These are phyloP conservation scores for Clavaria fumosa DNA, from an alignment of 768 basidiomycete genomes.

Conservation along the genomic window DNA sequence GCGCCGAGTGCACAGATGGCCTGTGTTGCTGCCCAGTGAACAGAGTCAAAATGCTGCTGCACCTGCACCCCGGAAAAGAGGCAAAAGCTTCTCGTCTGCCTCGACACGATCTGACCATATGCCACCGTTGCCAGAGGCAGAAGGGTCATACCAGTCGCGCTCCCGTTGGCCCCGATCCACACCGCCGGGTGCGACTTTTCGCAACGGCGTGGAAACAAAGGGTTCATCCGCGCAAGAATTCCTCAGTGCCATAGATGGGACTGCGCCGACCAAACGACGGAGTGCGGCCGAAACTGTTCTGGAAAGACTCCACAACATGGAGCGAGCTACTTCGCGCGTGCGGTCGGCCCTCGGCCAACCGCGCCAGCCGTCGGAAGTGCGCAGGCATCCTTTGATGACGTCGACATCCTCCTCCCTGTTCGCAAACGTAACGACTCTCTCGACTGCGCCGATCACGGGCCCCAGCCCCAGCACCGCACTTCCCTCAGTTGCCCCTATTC, in stretches of 20 bases:
- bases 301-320: constrained; percentile 45
- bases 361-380: constrained; percentile 10
- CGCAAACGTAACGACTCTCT: too few relatives aligned
- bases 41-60: constrained; percentile 12
- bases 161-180: too few relatives aligned
- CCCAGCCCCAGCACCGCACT: background rate
- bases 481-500: constrained; percentile 10
- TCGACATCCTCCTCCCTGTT: background rate
- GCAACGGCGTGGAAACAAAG: too few relatives aligned
- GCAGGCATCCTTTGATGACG: background rate
- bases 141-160: too few relatives aligned
- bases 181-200: too few relatives aligned
- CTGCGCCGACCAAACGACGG: constrained; percentile 25
- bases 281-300: constrained; percentile 59
- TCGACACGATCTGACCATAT: too few relatives aligned
- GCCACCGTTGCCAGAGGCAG: too few relatives aligned
- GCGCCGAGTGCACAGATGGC: constrained; percentile 87
- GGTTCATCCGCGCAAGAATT: background rate
- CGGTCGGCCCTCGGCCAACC: constrained; percentile 1
- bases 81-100: constrained; percentile 22
- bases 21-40: constrained; percentile 43
- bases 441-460: background rate
- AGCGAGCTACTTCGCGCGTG: constrained; percentile 21
- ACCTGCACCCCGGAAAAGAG: constrained; percentile 22
- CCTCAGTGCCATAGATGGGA: background rate